A percentile compares a stretch with the other conserved stretches of the same genome.
These are phyloP conservation scores for Lactarius indigo DNA, from an alignment of 768 basidiomycete genomes.

Conservation along the genomic window DNA sequence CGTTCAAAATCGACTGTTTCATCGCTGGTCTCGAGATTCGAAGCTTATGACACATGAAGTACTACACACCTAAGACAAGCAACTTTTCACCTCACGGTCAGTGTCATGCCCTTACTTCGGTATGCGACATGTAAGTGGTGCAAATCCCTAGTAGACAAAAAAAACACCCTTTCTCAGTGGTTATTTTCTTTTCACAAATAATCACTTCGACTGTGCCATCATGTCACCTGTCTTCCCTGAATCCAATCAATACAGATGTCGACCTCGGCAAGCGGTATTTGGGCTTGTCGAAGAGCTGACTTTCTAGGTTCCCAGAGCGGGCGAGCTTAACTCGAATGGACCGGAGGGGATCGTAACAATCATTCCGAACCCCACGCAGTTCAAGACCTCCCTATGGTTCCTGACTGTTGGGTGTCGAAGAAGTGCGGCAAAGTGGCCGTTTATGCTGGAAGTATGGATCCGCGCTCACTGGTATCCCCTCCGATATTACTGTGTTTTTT, in stretches of 20 bases:
- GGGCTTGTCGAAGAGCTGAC: background rate
- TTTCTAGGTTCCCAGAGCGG: conserved; percentile 58
- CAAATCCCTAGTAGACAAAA: no score
- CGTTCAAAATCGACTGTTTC: no score
- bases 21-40: no score
- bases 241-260: conserved; percentile 93
- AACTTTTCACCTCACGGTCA: no score
- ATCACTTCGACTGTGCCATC: conserved; percentile 24
- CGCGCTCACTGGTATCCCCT: background rate
- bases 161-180: no score
- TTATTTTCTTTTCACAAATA: background rate
- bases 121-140: no score
- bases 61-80: no score
- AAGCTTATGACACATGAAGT: no score
- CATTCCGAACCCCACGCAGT: conserved; percentile 98
- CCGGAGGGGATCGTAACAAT: conserved; percentile 98
- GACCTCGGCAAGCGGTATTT: conserved; percentile 92
- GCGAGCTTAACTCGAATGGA: conserved; percentile 99
- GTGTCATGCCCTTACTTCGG: no score
- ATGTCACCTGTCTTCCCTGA: conserved; percentile 99
- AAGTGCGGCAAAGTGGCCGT: conserved; percentile 54
- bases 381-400: conserved; percentile 99
- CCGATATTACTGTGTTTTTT: background rate
- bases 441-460: conserved; percentile 1
- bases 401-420: conserved; percentile 97